Evolutionary conservation across 2,329 filamentous ascomycete species (phyloP).

Genomic region (Epichloe glyceriae): DNA sequence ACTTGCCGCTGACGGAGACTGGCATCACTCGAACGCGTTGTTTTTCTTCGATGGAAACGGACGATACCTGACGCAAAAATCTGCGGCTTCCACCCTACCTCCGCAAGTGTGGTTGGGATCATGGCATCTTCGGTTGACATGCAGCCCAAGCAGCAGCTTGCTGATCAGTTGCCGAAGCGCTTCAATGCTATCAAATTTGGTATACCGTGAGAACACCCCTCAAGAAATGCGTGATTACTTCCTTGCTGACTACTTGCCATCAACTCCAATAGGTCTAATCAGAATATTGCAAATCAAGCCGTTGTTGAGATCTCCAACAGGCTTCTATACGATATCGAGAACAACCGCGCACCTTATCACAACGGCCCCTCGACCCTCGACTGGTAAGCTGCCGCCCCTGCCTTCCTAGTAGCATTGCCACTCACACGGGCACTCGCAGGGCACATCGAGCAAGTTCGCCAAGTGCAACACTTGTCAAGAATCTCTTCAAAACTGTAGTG

Average conservation of each 20-base stretch:
- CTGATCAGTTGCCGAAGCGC: conserved; percentile 74
- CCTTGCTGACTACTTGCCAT: background rate
- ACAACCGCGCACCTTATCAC: conserved; percentile 59
- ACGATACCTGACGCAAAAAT: background rate
- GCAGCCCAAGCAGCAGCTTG: conserved; percentile 33
- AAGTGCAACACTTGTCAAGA: conserved; percentile 75
- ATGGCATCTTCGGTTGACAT: background rate
- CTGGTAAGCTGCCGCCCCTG: conserved; percentile 34
- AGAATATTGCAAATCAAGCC: conserved; percentile 90
- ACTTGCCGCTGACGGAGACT: background rate
- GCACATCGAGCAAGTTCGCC: conserved; percentile 73
- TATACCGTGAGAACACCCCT: conserved; percentile 48
- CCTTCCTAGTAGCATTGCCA: background rate
- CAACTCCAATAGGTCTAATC: conserved; percentile 51
- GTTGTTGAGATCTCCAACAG: conserved; percentile 91
- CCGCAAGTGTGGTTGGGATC: background rate
- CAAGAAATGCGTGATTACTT: background rate
- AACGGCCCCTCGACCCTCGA: conserved; percentile 77
- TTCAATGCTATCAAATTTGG: conserved; percentile 89
- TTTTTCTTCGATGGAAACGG: background rate
- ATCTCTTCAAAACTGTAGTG: conserved; percentile 71
- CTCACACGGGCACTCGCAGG: conserved; percentile 27
- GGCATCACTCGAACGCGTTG: background rate
- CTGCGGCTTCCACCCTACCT: background rate
- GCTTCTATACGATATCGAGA: conserved; percentile 81